phyloP scores from a whole-genome alignment of 129 eudicot genomes.

The Flaveria robusta region DNA sequence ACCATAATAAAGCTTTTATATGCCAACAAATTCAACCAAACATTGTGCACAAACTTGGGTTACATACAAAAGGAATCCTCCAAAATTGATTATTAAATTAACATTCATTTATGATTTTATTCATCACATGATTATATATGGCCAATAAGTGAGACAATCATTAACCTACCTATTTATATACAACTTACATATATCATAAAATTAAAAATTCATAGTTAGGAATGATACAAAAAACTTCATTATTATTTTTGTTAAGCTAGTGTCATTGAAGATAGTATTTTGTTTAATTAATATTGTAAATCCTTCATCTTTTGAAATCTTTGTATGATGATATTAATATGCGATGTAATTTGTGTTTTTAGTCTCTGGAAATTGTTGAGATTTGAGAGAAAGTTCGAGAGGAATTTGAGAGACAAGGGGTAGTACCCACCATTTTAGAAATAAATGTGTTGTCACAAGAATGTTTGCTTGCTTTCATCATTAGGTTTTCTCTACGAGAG shows the following conservation, averaged over 20 bases:
- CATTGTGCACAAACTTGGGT: slow-evolving; percentile 2
- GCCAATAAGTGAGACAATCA: neutral
- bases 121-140: slow-evolving; percentile 4
- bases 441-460: slow-evolving; percentile 30
- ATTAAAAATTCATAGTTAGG: neutral
- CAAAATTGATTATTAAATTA: neutral
- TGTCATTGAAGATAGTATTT: neutral
- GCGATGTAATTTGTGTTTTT: neutral
- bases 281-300: neutral
- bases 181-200: slow-evolving; percentile 5
- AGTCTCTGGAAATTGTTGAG: neutral
- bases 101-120: neutral
- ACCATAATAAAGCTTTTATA: neutral
- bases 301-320: neutral
- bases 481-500: slow-evolving; percentile 32
- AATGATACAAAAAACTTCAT: too few relatives aligned
- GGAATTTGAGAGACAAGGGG: slow-evolving; percentile 37
- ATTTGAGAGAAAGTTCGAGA: slow-evolving; percentile 33
- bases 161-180: neutral
- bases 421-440: slow-evolving; percentile 45
- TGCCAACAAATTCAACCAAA: slow-evolving; percentile 9
- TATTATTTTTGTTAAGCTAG: neutral
- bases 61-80: slow-evolving; percentile 16
- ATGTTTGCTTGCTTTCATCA: slow-evolving; percentile 40
- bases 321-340: neutral